These are phyloP conservation scores for Candida namnaoensis DNA, from an alignment of 805 yeast genomes.

Conservation along the genomic window DNA sequence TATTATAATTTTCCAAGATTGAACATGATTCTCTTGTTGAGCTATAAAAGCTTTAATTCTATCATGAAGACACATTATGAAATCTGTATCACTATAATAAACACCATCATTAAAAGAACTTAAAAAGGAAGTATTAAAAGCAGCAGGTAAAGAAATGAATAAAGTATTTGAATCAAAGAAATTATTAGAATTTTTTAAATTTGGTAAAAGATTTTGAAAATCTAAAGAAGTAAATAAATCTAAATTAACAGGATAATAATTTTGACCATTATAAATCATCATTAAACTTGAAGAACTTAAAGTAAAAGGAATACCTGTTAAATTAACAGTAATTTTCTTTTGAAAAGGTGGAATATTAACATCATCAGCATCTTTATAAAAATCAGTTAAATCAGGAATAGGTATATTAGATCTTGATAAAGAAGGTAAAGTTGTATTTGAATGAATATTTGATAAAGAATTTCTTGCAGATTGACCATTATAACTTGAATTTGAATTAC, in stretches of 20 bases:
- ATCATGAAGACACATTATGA: slow-evolving; percentile 7
- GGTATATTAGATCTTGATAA: too few species aligned
- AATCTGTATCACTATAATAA: slow-evolving; percentile 9
- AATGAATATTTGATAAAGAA: too few species aligned
- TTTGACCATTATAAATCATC: slow-evolving; percentile 9
- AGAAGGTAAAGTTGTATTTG: too few species aligned
- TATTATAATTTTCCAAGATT: slow-evolving; percentile 10
- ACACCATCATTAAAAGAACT: slow-evolving; percentile 11
- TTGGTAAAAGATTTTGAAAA: slow-evolving; percentile 2
- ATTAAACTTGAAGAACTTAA: slow-evolving; percentile 9
- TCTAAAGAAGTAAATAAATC: slow-evolving; percentile 13
- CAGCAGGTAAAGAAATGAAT: slow-evolving; percentile 14
- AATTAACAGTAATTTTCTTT: slow-evolving; percentile 6
- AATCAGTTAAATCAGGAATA: slow-evolving; percentile 14
- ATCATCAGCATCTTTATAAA: slow-evolving; percentile 16
- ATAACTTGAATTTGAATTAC: too few species aligned
- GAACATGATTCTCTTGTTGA: slow-evolving; percentile 7
- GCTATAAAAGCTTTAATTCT: slow-evolving; percentile 11
- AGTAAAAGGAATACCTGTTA: slow-evolving; percentile 10
- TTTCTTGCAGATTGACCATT: too few species aligned
- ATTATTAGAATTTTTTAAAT: slow-evolving; percentile 3
- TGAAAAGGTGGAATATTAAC: slow-evolving; percentile 7
- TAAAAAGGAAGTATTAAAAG: slow-evolving; percentile 12
- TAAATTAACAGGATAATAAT: slow-evolving; percentile 13
- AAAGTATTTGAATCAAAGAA: slow-evolving; percentile 13